Evolutionary conservation across 805 yeast genomes (phyloP).

Genomic region (Starmerella apicola): DNA sequence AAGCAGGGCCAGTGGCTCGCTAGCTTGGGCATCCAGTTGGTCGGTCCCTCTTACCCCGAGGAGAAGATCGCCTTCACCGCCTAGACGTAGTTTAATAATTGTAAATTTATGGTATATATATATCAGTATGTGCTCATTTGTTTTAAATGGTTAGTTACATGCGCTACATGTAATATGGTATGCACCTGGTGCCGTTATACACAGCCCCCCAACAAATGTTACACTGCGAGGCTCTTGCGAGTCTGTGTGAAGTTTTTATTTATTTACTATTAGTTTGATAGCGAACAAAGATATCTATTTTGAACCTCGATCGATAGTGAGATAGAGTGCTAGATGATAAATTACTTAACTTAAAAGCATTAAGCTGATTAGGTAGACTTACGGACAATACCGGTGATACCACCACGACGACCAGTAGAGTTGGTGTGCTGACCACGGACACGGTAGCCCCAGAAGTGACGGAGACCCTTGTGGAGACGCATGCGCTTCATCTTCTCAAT

Average conservation of each 20-base stretch:
- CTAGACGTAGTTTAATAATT: no score
- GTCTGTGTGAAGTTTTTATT: no score
- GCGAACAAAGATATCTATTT: no score
- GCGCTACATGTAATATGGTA: no score
- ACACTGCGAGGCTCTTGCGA: no score
- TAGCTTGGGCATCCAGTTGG: conserved; percentile 74
- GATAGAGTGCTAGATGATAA: conserved; percentile 3
- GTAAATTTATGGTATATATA: no score
- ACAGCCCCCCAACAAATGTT: no score
- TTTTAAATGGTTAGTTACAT: no score
- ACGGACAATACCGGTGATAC: conserved; percentile 33
- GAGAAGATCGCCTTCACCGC: conserved; percentile 9
- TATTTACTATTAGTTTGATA: no score
- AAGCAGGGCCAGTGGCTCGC: conserved; percentile 75
- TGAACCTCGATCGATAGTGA: no score
- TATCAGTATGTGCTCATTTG: no score
- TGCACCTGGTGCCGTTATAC: no score
- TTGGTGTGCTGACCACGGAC: conserved; percentile 99
- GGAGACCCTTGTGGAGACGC: conserved; percentile 99
- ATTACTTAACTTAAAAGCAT: conserved; percentile 10
- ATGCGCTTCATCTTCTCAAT: conserved; percentile 99
- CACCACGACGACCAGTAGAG: conserved; percentile 96
- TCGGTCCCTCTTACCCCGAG: conserved; percentile 84
- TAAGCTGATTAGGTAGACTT: conserved; percentile 26
- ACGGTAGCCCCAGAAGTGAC: conserved; percentile 99